phyloP scores from a whole-genome alignment of 345 rosid species.

The Brassica nigra region DNA sequence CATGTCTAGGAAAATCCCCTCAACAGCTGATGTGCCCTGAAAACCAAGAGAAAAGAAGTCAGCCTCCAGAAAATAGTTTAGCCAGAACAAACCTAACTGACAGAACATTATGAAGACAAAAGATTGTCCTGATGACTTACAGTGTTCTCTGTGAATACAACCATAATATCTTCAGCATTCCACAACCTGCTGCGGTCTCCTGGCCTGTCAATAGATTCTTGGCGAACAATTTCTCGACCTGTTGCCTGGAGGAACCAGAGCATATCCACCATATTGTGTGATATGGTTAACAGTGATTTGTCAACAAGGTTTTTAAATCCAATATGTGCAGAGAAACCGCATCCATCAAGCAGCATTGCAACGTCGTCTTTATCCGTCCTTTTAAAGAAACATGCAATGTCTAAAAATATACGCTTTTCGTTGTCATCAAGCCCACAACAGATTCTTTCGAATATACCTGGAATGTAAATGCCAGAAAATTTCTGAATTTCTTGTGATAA shows the following conservation, averaged over 20 bases:
- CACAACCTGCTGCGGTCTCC: constrained; percentile 36
- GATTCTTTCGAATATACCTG: constrained; percentile 21
- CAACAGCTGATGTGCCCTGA: constrained; percentile 40
- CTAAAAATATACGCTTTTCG: neutral
- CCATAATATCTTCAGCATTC: neutral
- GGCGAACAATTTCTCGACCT: constrained; percentile 33
- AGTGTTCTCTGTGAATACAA: constrained; percentile 7
- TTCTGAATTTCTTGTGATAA: neutral
- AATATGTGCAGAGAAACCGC: too few species aligned
- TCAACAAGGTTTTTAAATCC: too few species aligned
- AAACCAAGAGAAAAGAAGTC: constrained; percentile 1
- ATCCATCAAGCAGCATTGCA: too few species aligned
- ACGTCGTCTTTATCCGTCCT: too few species aligned
- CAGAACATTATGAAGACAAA: neutral
- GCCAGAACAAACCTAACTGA: neutral
- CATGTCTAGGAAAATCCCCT: constrained; percentile 37
- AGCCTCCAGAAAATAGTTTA: neutral
- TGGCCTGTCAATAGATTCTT: constrained; percentile 30
- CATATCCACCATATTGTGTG: too few species aligned
- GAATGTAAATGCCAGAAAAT: constrained; percentile 8
- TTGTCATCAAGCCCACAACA: constrained; percentile 41
- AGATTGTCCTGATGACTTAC: constrained; percentile 14
- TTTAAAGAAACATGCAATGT: too few species aligned
- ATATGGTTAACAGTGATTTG: too few species aligned
- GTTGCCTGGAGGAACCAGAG: constrained; percentile 35